Base-by-base conservation (phyloP, 176 grass and related monocot genomes). In the Poa pratensis region DNA sequence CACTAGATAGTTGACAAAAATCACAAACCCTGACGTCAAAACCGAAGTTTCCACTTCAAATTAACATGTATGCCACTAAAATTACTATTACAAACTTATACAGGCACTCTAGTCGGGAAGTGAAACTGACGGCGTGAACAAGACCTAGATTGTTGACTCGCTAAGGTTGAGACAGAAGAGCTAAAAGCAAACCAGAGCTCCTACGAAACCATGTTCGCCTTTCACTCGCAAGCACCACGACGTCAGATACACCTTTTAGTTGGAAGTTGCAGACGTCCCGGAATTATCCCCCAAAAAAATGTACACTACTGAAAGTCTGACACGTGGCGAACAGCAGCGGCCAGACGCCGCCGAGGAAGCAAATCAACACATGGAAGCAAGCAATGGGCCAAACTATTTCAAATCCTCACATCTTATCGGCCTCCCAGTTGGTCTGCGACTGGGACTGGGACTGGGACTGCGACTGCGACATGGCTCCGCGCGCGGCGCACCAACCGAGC, bases 381-480 rank as follows among this genome's bases (percentile, higher is more conserved):
- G 48, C 8, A 40, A 27, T 16, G 18, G 39, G 42, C 9, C 22
- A 71, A 57, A 57, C 5, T 14, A 62, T 26, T 54, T 8, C 12
- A 71, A 19, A 64, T 73, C 4, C 87, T 88, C 34, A 88, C 87
- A 88, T 88, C 76, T 84, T 88, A 55, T 88, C 87, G 1, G 81
- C 87, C 46, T 88, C 87, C 87, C 87, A 88, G 66, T 79, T 88
- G 66, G 83, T 88, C 39, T 76, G 62, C 3, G 72, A 52, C 86
- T 87, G 80, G 27, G 80, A 71, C 86, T 70, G 64, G 2, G 55
- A 70, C 23, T 73, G 59, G 5, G 35, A 37, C 5, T 37, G 35
- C 5, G 69, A 50, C 78, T 87, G 87, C 75, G 81, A 79, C 87
- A 88, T 88, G 81, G 59, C 50, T 49, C 64, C 51, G 55, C 65